A percentile compares a stretch with the other conserved stretches of the same genome.
These are phyloP conservation scores for Calonectria naviculata DNA, from an alignment of 2,329 filamentous ascomycete species.

Conservation along the genomic window DNA sequence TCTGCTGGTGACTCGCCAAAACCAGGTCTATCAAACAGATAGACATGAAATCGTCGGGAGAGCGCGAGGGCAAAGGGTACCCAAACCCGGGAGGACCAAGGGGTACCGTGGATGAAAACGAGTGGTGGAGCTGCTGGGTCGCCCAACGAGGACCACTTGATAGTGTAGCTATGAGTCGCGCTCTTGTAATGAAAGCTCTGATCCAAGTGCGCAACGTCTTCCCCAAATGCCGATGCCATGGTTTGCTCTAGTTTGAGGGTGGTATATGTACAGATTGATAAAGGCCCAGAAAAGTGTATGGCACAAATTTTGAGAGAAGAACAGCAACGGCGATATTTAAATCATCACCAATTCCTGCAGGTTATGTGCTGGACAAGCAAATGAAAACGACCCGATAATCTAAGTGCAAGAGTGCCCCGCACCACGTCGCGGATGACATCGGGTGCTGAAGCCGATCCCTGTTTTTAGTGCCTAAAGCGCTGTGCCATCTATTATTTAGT, in stretches of 20 bases:
- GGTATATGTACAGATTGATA: too few relatives aligned
- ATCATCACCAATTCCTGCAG: too few relatives aligned
- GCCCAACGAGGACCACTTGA: constrained; percentile 49
- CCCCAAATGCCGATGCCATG: not conserved
- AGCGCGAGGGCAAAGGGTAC: constrained; percentile 47
- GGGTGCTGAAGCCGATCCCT: too few relatives aligned
- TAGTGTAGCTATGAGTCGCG: constrained; percentile 39
- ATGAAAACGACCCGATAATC: too few relatives aligned
- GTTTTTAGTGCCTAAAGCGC: too few relatives aligned
- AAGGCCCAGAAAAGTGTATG: too few relatives aligned
- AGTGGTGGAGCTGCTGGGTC: constrained; percentile 42
- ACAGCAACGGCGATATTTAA: too few relatives aligned
- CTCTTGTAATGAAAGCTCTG: constrained; percentile 45
- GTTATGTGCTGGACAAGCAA: too few relatives aligned
- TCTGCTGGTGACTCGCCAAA: constrained; percentile 52
- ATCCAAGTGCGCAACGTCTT: not conserved
- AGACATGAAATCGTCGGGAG: constrained; percentile 48
- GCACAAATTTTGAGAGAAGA: too few relatives aligned
- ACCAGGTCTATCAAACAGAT: constrained; percentile 58
- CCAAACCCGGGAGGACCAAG: constrained; percentile 58
- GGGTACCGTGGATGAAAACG: constrained; percentile 59
- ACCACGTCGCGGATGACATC: too few relatives aligned
- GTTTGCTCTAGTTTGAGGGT: not conserved
- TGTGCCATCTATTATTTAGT: too few relatives aligned
- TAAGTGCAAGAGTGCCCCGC: too few relatives aligned